Evolutionary conservation across 163 green algal genomes (phyloP).

Genomic region (Coccomyxa subellipsoidea): DNA sequence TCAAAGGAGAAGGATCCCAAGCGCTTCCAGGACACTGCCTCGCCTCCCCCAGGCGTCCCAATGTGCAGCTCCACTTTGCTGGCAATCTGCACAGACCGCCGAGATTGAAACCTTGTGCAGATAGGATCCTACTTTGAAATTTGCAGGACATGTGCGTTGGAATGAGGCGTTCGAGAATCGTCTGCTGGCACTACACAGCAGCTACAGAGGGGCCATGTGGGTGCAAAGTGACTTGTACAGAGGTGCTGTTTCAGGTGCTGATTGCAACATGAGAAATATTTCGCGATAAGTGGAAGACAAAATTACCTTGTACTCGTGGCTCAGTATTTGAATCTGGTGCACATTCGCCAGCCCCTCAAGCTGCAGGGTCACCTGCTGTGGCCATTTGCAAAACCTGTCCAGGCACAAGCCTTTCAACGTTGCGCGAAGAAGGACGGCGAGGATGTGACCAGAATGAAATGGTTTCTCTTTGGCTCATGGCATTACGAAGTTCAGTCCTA

Average conservation of each 20-base stretch:
- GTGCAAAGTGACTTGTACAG: no score
- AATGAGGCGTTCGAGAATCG: no score
- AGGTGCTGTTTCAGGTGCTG: no score
- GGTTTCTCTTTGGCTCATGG: not conserved
- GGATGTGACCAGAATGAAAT: no score
- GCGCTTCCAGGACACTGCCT: slow-evolving; percentile 40
- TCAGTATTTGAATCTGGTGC: slow-evolving; percentile 89
- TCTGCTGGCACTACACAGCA: not conserved
- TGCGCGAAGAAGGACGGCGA: no score
- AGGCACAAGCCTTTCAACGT: no score
- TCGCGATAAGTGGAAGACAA: no score
- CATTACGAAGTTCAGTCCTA: not conserved
- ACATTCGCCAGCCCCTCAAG: slow-evolving; percentile 69
- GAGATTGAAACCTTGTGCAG: no score
- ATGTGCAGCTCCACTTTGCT: slow-evolving; percentile 81
- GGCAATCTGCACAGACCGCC: slow-evolving; percentile 60
- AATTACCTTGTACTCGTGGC: slow-evolving; percentile 91
- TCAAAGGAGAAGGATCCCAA: slow-evolving; percentile 91
- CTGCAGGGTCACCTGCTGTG: slow-evolving; percentile 76
- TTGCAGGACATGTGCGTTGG: no score
- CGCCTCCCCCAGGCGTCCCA: slow-evolving; percentile 24
- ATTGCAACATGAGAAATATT: no score
- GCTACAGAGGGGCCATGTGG: not conserved
- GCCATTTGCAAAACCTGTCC: slow-evolving; percentile 79
- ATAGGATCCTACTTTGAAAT: not conserved